Base-by-base conservation (phyloP, 2,329 filamentous ascomycete genomes). In the Juglanconis oblonga region DNA sequence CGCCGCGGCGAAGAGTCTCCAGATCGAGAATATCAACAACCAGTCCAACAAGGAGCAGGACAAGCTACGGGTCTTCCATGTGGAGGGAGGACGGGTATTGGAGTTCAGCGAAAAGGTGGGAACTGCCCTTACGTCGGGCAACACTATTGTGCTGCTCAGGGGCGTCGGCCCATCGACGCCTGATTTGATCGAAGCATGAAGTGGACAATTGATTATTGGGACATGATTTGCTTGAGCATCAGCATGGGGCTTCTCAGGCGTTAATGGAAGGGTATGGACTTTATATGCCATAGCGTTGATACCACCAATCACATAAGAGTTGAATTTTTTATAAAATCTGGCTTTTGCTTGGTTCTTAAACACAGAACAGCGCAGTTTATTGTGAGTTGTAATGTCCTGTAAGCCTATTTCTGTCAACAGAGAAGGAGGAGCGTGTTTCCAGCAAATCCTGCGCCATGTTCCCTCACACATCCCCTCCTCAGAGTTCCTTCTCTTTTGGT, bases 71-170 rank as follows among this genome's bases (percentile, higher is more conserved):
- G 87, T 99, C 0, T 99, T 97, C 70, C 93, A 98, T 72, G 91
- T 99, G 0, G 93, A 99, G 71, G 91, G 89, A 0, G 95, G 95
- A 0, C 80, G 92, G 60, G 73, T 99, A 64, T 74, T 99, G 64
- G 93, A 95, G 62, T 99, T 96, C 69, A 87, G 84, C 31, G 93
- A 97, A 74, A 93, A 94, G 78, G 80, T 97, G 58, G 92, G 92
- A 4, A 80, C 81, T 55, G 81, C 81, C 33, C 79, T 96, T 61
- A 85, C 85, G 65, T 93, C 85, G 66, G 95, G 95, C 1, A 94
- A 99, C 71, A 97, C 92, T 10, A 86, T 99, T 64, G 92, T 98
- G 31, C 72, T 99, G 68, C 69, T 99, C 56, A 82, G 95, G 63
- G 95, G 95, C 0, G 88, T 97, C 55, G 92, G 92, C 1, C 85